phyloP scores from a whole-genome alignment of 352 stramenopile species.

The Phytophthora sp. region DNA sequence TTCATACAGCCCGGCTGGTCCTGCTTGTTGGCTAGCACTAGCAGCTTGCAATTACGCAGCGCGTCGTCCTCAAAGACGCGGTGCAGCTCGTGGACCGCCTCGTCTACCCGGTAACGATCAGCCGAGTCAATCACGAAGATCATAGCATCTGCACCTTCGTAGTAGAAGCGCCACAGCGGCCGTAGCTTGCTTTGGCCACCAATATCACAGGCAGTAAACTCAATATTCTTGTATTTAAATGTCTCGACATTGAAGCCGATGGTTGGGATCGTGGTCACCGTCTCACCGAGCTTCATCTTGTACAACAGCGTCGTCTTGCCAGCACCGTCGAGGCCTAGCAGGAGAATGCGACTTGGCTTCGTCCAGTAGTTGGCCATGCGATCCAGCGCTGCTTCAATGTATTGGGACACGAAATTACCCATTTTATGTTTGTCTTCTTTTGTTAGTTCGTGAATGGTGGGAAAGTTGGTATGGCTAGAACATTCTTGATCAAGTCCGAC shows the following conservation, averaged over 20 bases:
- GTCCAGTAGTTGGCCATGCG: constrained; percentile 42
- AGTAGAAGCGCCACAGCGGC: constrained; percentile 80
- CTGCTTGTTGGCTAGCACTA: constrained; percentile 59
- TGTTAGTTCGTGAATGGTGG: neutral
- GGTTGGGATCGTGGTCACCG: constrained; percentile 71
- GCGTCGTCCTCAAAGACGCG: constrained; percentile 49
- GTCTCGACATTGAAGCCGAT: constrained; percentile 86
- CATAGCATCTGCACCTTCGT: constrained; percentile 60
- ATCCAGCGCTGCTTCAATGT: constrained; percentile 39
- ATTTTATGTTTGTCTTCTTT: constrained; percentile 18
- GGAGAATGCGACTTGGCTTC: constrained; percentile 63
- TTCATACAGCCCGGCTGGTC: constrained; percentile 40
- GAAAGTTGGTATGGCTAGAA: constrained; percentile 20
- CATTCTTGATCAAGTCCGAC: neutral
- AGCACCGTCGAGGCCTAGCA: constrained; percentile 92
- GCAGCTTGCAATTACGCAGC: constrained; percentile 41
- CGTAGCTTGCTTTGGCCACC: constrained; percentile 77
- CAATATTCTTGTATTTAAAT: constrained; percentile 70
- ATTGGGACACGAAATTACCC: constrained; percentile 43
- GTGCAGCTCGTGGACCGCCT: constrained; percentile 48
- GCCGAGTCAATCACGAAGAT: constrained; percentile 86
- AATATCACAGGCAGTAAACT: constrained; percentile 86
- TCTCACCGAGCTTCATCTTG: constrained; percentile 76
- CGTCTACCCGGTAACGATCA: constrained; percentile 57
- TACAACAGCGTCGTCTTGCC: constrained; percentile 97